phyloP scores from a whole-genome alignment of 2,329 filamentous ascomycete species.

The Colletotrichum sansevieriae region DNA sequence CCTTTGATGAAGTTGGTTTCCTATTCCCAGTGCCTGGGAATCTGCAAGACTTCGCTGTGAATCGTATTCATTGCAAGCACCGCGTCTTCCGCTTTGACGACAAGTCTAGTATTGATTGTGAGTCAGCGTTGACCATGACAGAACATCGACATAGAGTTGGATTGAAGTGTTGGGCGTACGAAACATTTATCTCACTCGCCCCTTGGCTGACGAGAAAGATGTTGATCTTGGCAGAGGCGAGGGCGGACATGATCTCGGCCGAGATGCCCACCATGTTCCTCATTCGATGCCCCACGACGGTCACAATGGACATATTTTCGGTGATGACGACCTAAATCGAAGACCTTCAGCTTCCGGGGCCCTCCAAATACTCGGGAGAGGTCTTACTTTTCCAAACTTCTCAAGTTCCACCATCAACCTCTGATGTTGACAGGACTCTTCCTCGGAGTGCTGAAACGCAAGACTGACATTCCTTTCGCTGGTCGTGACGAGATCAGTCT shows the following conservation, averaged over 20 bases:
- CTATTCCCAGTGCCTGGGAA: conserved; percentile 38
- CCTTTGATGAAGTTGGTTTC: conserved; percentile 39
- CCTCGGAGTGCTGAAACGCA: conserved; percentile 87
- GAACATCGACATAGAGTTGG: not conserved
- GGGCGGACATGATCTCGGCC: conserved; percentile 31
- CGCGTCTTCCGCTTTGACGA: conserved; percentile 91
- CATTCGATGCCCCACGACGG: conserved; percentile 93
- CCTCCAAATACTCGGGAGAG: conserved; percentile 55
- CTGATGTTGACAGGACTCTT: conserved; percentile 71
- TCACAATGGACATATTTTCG: conserved; percentile 93
- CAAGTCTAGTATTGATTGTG: conserved; percentile 51
- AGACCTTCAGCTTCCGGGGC: not conserved
- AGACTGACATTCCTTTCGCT: conserved; percentile 97
- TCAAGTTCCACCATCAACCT: conserved; percentile 78
- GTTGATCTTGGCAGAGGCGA: conserved; percentile 38
- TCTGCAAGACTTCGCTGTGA: conserved; percentile 75
- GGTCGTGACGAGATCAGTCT: conserved; percentile 95
- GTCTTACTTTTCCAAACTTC: conserved; percentile 87
- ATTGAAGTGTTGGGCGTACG: conserved; percentile 63
- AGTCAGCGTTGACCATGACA: no score
- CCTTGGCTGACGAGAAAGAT: conserved; percentile 63
- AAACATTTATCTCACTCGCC: conserved; percentile 99
- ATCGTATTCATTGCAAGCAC: conserved; percentile 95
- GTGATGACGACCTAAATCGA: conserved; percentile 26
- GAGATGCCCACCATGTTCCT: conserved; percentile 94